Evolutionary conservation across 352 stramenopile genomes (phyloP), one percentile per base, ranked within the genome.

Genomic region (Heterotrichella gracilis): DNA sequence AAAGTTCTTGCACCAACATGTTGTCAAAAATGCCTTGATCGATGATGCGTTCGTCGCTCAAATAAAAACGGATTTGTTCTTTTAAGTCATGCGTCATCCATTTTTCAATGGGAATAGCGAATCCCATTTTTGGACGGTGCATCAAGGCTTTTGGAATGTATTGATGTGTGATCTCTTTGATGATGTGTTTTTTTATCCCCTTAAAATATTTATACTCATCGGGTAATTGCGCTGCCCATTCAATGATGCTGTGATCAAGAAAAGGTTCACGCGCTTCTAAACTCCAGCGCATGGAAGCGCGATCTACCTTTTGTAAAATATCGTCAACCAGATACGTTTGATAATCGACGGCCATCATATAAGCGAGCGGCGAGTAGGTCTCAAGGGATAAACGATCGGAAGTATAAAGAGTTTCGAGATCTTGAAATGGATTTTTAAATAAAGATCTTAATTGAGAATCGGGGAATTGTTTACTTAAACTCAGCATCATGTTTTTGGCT

Each of bases 201-300:
- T n/a, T n/a, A n/a, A n/a, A n/a, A n/a, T n/a, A n/a, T 66, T 66
- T 66, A 66, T 66, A 66, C 41, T 66, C 23, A 22, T 24, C 23
- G 41, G 41, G 41, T 24, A 66, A 22, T 66, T 66, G 41, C 41
- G 21, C n/a, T 24, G 41, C 41, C 21, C 21, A 66, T 4, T 66
- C 41, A 66, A 66, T 66, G 1, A 66, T 1, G 2, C 41, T n/a
- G 2, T 66, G 41, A 9, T 66, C 41, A 1, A 66, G 4, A 2
- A 66, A 66, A 1, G 41, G 41, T 4, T 3, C 41, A 2, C 41
- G 2, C 1, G 41, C 23, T 9, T 66, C 41, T 24, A 66, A 22
- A 24, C n/a, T 24, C 21, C 23, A 1, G 41, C n/a, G n/a, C 41
- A 66, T 66, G 2, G 1, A 4, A 1, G 4, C 4, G 1, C 41